Base-by-base conservation (phyloP, 768 basidiomycete genomes). In the Amanita polypyramis region DNA sequence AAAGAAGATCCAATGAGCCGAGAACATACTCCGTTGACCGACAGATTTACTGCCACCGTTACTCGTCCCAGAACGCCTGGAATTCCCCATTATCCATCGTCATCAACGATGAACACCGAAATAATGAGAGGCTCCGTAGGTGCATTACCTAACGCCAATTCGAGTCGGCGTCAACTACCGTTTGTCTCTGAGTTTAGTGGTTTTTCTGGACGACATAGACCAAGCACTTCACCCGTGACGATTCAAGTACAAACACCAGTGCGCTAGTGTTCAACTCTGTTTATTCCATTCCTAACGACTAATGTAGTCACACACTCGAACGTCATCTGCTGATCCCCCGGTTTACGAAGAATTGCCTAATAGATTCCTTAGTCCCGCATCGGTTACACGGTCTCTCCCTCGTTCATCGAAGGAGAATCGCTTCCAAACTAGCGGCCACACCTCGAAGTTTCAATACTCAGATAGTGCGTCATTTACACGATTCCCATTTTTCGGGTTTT, bases 1-100 rank as follows among this genome's bases (percentile, higher is more conserved):
- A 65, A 62, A 38, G 71, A 73, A 53, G 61, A 69, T 47, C 62
- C 66, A 7, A 51, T 54, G 44, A 68, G 65, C 52, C 52, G 65
- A 27, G 61, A 52, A 14, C 51, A 56, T 44, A 63, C 64, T 0
- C 66, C 65, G 12, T 55, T 42, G 23, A 42, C 47, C 1, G 54
- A 58, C 20, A 52, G 60, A 21, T 44, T 43, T 20, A 21, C 17
- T 15, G 4, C 25, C 25, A 7, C 25, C 25, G 35, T 14, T 19
- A 20, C 12, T 30, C 41, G 27, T 27, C 5, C 47, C 4, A 32
- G 21, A 15, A 33, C 23, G 36, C 47, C 12, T 23, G 19, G 35
- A n/a, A 45, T 45, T 15, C 36, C 27, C 29, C 43, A 33, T 29
- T 25, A 20, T 30, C 34, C 29, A 29, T 38, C 17, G 49, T 50